A percentile compares a stretch with the other conserved stretches of the same genome.
Conservation (phyloP, 2,329 filamentous ascomycete genomes). For the Aspergillus sp. region DNA sequence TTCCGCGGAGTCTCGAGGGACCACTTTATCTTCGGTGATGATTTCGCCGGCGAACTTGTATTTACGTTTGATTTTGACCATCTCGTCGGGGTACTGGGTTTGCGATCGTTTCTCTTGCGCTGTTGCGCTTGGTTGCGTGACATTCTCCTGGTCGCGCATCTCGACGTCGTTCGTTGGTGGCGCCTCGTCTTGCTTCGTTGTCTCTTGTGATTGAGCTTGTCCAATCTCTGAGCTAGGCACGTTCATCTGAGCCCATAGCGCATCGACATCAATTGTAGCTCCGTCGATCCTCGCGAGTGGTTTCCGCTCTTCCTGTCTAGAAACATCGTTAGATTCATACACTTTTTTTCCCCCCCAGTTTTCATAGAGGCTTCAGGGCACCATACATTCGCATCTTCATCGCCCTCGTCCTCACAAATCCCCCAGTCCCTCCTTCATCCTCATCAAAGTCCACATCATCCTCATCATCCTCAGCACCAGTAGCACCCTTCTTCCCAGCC, state of each 20-base stretch:
- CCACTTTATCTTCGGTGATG: slow-evolving; percentile 54
- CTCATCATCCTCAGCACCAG: slow-evolving; percentile 25
- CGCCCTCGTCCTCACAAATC: slow-evolving; percentile 54
- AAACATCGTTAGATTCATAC: not conserved
- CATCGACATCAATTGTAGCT: slow-evolving; percentile 57
- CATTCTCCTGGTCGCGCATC: slow-evolving; percentile 14
- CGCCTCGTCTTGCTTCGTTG: slow-evolving; percentile 14
- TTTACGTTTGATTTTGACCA: slow-evolving; percentile 56
- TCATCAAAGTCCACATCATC: slow-evolving; percentile 30
- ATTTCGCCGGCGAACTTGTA: slow-evolving; percentile 59
- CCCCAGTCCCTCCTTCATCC: slow-evolving; percentile 48
- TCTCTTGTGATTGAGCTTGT: slow-evolving; percentile 12
- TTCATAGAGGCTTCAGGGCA: not conserved
- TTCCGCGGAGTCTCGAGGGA: slow-evolving; percentile 55
- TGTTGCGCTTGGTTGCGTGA: not conserved
- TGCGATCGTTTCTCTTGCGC: slow-evolving; percentile 10
- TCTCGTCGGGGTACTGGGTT: slow-evolving; percentile 38
- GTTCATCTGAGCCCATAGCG: slow-evolving; percentile 55
- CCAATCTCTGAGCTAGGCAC: slow-evolving; percentile 24
- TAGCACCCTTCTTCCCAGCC: slow-evolving; percentile 29
- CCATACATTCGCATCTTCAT: slow-evolving; percentile 50
- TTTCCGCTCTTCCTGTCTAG: slow-evolving; percentile 49
- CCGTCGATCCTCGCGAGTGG: slow-evolving; percentile 48
- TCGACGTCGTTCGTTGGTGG: slow-evolving; percentile 15
- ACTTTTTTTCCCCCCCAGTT: too few relatives aligned